A percentile compares a stretch with the other conserved stretches of the same genome.
Conservation (phyloP, 768 basidiomycete genomes). For the Dioszegia aurantiaca region DNA sequence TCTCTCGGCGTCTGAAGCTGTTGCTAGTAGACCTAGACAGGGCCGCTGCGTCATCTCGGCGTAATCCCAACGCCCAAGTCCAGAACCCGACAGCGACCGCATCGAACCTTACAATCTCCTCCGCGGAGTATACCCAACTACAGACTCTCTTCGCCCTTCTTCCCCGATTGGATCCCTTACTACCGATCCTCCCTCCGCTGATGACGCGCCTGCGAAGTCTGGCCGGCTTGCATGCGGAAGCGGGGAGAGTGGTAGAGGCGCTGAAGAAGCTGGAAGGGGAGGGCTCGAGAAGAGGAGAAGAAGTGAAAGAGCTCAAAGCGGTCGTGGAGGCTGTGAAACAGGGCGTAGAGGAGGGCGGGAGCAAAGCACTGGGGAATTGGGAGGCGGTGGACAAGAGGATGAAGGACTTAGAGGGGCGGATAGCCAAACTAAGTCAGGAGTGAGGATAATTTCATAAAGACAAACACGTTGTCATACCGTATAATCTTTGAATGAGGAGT, state of each 20-base stretch:
- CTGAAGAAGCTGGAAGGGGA: constrained; percentile 61
- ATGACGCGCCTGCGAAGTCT: constrained; percentile 83
- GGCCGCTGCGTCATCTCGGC: constrained; percentile 57
- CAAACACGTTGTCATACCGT: too few species aligned
- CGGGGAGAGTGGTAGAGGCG: constrained; percentile 70
- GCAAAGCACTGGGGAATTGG: constrained; percentile 64
- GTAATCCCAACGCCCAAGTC: constrained; percentile 47
- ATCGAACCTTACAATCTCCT: constrained; percentile 32
- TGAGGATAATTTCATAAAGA: background rate
- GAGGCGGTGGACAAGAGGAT: constrained; percentile 57
- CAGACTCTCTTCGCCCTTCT: constrained; percentile 53
- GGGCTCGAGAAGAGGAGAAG: constrained; percentile 64
- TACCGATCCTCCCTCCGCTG: constrained; percentile 66
- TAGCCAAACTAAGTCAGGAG: constrained; percentile 13
- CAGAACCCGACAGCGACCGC: background rate
- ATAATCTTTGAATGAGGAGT: too few species aligned
- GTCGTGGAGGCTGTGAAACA: constrained; percentile 71
- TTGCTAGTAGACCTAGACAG: constrained; percentile 90
- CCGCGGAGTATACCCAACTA: constrained; percentile 48
- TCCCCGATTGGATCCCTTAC: constrained; percentile 54
- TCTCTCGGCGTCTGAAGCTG: constrained; percentile 87
- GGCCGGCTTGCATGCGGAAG: constrained; percentile 73
- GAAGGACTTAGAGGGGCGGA: constrained; percentile 47
- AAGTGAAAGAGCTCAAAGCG: constrained; percentile 64
- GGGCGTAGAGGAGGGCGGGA: constrained; percentile 74